Percentiles rank a stretch among this genome's conserved stretches.
Conservation (phyloP, 140 eudicot species). For the Oenanthe javanica region DNA sequence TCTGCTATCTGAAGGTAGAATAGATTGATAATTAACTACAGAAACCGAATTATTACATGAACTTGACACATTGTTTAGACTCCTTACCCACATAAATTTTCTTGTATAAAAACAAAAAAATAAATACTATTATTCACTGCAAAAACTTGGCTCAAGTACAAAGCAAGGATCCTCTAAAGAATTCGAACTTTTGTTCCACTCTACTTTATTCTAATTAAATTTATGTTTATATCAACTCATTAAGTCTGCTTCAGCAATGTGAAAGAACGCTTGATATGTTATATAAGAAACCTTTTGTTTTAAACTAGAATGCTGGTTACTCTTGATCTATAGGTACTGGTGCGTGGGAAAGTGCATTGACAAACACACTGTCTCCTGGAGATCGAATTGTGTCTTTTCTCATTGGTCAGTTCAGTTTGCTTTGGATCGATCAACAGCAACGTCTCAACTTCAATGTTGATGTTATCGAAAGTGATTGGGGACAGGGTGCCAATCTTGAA, state of each 20-base stretch:
- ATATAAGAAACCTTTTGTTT: background rate
- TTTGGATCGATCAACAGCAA: constrained; percentile 96
- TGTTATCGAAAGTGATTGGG: constrained; percentile 96
- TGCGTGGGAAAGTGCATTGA: constrained; percentile 99
- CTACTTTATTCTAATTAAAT: background rate
- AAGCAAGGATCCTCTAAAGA: background rate
- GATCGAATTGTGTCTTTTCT: constrained; percentile 86
- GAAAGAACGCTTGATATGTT: background rate
- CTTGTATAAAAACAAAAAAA: background rate
- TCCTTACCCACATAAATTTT: background rate
- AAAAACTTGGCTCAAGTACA: background rate
- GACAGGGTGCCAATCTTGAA: constrained; percentile 82
- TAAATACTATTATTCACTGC: background rate
- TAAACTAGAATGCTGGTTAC: background rate
- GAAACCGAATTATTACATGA: background rate
- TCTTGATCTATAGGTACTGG: constrained; percentile 66
- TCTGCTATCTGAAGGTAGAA: background rate
- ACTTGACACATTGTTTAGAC: background rate
- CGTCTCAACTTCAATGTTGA: constrained; percentile 88
- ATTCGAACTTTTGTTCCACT: background rate
- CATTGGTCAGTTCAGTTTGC: constrained; percentile 97
- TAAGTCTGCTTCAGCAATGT: background rate
- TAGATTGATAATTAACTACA: background rate
- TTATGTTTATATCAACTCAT: background rate
- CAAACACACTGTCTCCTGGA: constrained; percentile 94